Conservation (phyloP, 1,284 basidiomycete species). For the Rhodotorula sp. region DNA sequence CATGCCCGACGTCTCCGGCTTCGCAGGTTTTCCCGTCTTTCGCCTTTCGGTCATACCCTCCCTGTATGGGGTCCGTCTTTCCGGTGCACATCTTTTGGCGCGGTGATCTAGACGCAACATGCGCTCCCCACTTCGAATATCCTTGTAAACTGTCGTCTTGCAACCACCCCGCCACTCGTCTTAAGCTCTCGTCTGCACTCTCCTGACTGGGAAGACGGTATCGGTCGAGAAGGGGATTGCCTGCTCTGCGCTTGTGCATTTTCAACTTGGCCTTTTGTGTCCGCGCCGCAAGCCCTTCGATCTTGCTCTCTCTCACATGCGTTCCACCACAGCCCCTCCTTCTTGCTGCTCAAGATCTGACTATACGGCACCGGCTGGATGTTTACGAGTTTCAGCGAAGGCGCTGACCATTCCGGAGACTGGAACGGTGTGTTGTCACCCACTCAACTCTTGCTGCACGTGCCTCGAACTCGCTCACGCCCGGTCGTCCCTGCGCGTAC, state of each 20-base stretch:
- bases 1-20: background rate
- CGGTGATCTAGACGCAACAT: too few species aligned
- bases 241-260: background rate
- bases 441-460: background rate
- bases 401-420: conserved; percentile 7
- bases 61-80: background rate
- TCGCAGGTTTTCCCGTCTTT: background rate
- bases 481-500: background rate
- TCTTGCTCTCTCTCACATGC: background rate
- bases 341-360: background rate
- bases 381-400: conserved; percentile 25
- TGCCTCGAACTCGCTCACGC: background rate
- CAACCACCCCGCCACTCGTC: too few species aligned
- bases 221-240: background rate
- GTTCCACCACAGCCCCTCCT: background rate
- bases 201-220: too few species aligned
- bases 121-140: too few species aligned
- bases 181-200: too few species aligned
- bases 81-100: too few species aligned
- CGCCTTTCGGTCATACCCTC: conserved; percentile 4
- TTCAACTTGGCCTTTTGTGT: background rate
- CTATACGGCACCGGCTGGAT: background rate
- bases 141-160: too few species aligned
- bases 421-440: conserved; percentile 19
- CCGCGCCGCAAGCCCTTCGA: background rate